phyloP scores from a whole-genome alignment of 495 filamentous ascomycete genomes.

The Talaromyces adpressus region DNA sequence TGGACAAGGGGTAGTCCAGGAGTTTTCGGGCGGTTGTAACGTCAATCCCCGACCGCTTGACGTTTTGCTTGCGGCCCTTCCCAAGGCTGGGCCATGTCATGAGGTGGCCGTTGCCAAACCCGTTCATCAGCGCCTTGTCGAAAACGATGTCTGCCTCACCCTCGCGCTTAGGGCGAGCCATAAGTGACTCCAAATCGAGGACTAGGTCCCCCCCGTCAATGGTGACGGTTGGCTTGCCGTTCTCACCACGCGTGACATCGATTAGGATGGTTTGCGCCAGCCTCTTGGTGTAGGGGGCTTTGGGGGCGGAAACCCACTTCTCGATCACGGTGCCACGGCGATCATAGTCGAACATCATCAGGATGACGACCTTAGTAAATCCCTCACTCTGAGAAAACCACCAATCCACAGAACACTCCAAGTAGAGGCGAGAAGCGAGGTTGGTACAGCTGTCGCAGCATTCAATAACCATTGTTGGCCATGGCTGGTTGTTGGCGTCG shows the following conservation, averaged over 20 bases:
- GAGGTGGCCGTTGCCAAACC: not conserved
- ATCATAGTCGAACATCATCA: constrained; percentile 2
- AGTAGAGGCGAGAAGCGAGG: not conserved
- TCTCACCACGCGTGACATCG: not conserved
- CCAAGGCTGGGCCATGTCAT: not conserved
- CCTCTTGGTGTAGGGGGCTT: not conserved
- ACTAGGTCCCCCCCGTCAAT: not conserved
- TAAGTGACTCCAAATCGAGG: not conserved
- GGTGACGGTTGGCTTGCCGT: not conserved
- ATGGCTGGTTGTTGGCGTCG: not conserved
- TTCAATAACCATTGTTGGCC: constrained; percentile 4
- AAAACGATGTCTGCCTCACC: not conserved
- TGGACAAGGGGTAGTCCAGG: not conserved
- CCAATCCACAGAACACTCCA: constrained; percentile 1
- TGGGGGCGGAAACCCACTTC: not conserved
- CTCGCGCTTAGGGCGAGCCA: not conserved
- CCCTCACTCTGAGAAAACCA: constrained; percentile 14
- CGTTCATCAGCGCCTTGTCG: constrained; percentile 1
- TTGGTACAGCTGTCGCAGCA: not conserved
- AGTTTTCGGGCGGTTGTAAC: not conserved
- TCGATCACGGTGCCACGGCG: not conserved
- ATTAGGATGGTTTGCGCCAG: not conserved
- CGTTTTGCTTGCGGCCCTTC: not conserved
- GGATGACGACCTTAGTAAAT: constrained; percentile 9
- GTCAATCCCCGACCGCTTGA: not conserved